phyloP scores from a whole-genome alignment of 2,329 filamentous ascomycete species.

The Fusarium papillatum region DNA sequence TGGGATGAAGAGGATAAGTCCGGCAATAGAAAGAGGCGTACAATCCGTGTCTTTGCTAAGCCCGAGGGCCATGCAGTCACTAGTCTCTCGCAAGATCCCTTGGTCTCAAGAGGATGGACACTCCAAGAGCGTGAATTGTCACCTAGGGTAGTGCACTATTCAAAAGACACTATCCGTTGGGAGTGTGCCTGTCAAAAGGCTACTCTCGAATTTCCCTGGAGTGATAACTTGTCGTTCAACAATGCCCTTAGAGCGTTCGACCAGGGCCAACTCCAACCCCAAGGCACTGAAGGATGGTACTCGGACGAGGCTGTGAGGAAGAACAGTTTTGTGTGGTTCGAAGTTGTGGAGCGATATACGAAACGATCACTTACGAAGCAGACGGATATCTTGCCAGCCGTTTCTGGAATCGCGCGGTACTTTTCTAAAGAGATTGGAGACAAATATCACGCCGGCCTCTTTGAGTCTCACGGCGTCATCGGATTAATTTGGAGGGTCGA shows the following conservation, averaged over 20 bases:
- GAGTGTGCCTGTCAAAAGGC: neutral
- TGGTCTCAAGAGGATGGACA: neutral
- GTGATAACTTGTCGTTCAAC: neutral
- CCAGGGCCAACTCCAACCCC: neutral
- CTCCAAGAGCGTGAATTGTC: neutral
- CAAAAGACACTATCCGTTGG: neutral
- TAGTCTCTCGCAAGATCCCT: neutral
- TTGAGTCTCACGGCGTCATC: neutral
- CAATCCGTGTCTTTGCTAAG: neutral
- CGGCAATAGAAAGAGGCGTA: neutral
- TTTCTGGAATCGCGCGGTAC: conserved; percentile 6
- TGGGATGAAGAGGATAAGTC: neutral
- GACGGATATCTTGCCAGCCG: conserved; percentile 5
- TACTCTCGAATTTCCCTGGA: neutral
- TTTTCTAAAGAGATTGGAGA: neutral
- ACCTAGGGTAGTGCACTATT: neutral
- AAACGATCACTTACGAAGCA: conserved; percentile 3
- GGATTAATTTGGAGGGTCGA: conserved; percentile 2
- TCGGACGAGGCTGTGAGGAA: neutral
- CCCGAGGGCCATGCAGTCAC: neutral
- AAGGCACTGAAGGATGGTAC: neutral
- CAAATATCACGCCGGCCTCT: conserved; percentile 7
- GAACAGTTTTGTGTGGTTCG: neutral
- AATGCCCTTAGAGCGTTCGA: neutral
- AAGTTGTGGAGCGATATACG: conserved; percentile 10